Conservation (phyloP, 148 eudicot species). For the Bassia scoparia region DNA sequence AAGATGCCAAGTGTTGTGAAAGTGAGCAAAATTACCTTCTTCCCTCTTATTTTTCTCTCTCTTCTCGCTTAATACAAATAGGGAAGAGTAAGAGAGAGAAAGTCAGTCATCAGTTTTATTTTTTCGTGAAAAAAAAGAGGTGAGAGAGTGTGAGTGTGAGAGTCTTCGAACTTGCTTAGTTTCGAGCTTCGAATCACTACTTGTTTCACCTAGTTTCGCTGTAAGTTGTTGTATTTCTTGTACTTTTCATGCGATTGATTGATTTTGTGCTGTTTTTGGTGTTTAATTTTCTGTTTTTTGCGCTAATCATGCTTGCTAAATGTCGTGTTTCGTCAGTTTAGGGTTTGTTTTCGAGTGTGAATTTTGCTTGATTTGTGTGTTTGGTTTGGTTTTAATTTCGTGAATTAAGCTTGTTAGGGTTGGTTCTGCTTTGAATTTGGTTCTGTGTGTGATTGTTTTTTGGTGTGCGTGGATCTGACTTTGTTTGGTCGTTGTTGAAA, state of each 20-base stretch:
- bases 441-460: constrained; percentile 13
- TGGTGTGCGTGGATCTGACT: constrained; percentile 14
- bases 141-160: constrained; percentile 2
- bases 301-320: not conserved
- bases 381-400: not conserved
- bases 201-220: constrained; percentile 16
- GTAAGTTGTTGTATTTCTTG: constrained; percentile 28
- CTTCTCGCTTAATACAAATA: not conserved
- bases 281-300: constrained; percentile 2
- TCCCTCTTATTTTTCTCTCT: constrained; percentile 23
- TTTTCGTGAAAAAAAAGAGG: not conserved
- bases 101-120: not conserved
- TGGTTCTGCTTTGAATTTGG: not conserved
- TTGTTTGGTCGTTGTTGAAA: not conserved
- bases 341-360: constrained; percentile 28
- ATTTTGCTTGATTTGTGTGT: not conserved
- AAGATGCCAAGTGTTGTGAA: constrained; percentile 16
- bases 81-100: constrained; percentile 20
- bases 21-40: not conserved
- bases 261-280: not conserved
- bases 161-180: constrained; percentile 22
- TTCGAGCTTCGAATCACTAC: constrained; percentile 17
- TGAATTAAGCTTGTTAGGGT: not conserved
- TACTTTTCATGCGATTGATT: constrained; percentile 7
- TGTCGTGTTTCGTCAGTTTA: constrained; percentile 23